Evolutionary conservation across 23 red algal species (phyloP), one percentile per base, ranked within the genome.

Genomic region (Chondrus crispus): DNA sequence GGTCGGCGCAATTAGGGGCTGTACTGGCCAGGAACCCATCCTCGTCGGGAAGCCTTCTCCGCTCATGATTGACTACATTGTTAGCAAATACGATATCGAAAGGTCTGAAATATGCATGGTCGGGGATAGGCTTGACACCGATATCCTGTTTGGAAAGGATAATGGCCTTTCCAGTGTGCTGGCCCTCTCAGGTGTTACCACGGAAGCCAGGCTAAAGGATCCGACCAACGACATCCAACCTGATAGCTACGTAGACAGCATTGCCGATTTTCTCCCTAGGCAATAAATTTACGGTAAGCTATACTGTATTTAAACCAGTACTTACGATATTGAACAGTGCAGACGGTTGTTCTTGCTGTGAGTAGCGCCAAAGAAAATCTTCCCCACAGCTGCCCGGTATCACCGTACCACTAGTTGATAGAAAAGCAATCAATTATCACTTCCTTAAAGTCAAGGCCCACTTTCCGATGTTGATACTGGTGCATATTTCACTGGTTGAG

Each of bases 1-100:
- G 97, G 97, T 99, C n/a, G 97, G 97, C 30, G 97, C 97, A 3
- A 99, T 99, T 68, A 93, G 90, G 35, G 97, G 97, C 62, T 99
- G 97, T 60, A 99, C 97, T 7, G 89, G 91, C 36, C 80, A 63
- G 36, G 97, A 99, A 52, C 97, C 97, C 16, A 99, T 91, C 42
- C 71, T 99, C 41, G 97, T 99, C n/a, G 97, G 97, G 52, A 99
- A 99, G 79, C 97, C 97, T 62, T 85, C 79, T 38, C 54, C 94
- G 50, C 87, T 99, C 32, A 95, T 99, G 92, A 99, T 99, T 58
- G 93, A 99, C 68, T 95, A 96, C 93, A 91, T 99, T 80, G 93
- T 93, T 32, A 45, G 89, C 52, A 99, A 99, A 62, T 95, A 91
- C 52, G 74, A 71, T 6, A 89, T 99, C 19, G 53, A 73, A 55